A percentile compares a stretch with the other conserved stretches of the same genome.
phyloP scores from a whole-genome alignment of 768 basidiomycete genomes.

The Termitomyces sp. region DNA sequence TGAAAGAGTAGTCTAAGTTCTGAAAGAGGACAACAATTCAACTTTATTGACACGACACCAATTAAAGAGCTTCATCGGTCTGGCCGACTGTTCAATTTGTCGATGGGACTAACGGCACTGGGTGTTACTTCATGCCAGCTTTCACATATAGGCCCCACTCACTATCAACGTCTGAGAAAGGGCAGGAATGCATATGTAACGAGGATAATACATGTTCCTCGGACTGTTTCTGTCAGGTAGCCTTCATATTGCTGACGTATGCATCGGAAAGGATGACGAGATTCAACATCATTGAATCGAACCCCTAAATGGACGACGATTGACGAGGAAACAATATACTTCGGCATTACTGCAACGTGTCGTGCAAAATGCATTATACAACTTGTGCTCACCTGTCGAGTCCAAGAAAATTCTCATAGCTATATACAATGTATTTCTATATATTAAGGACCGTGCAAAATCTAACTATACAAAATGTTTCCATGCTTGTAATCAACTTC shows the following conservation, averaged over 20 bases:
- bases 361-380: too few species aligned
- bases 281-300: neutral
- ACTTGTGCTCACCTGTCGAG: rapidly evolving
- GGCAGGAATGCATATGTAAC: neutral
- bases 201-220: neutral
- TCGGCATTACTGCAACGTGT: too few species aligned
- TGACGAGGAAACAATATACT: too few species aligned
- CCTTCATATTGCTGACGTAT: neutral
- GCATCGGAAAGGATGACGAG: neutral
- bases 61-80: neutral
- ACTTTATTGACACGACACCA: neutral
- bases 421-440: too few species aligned
- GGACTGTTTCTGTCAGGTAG: neutral
- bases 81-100: neutral
- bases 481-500: too few species aligned
- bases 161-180: neutral
- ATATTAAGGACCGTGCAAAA: too few species aligned
- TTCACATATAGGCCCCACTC: neutral
- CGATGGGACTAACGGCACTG: neutral
- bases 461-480: too few species aligned
- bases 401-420: too few species aligned
- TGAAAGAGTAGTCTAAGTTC: neutral
- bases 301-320: neutral
- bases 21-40: neutral
- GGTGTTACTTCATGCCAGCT: neutral